A percentile compares a stretch with the other conserved stretches of the same genome.
phyloP scores from a whole-genome alignment of 2,329 filamentous ascomycete genomes.

The Ceratocystis papillata region DNA sequence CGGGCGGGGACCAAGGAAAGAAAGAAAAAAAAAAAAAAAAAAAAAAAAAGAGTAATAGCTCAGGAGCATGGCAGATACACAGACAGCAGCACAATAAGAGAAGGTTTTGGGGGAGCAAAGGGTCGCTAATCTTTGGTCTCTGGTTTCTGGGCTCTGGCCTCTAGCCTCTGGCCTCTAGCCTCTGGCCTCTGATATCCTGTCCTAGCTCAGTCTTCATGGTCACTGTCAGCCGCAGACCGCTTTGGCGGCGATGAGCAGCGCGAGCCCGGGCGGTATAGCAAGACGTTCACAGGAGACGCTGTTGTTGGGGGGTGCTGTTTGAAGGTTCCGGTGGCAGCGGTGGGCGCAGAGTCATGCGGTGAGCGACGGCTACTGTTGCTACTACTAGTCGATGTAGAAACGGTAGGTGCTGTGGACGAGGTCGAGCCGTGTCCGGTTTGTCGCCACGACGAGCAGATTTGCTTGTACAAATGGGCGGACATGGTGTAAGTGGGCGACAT shows the following conservation, averaged over 20 bases:
- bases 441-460: conserved; percentile 50
- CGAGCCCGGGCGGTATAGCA: conserved; percentile 26
- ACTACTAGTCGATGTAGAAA: conserved; percentile 21
- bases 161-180: background rate
- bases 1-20: too few species aligned
- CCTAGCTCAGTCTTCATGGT: conserved; percentile 26
- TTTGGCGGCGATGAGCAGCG: conserved; percentile 32
- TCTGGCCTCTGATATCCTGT: conserved; percentile 10
- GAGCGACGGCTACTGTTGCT: conserved; percentile 9
- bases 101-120: background rate
- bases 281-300: background rate
- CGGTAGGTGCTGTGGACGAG: conserved; percentile 28
- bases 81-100: background rate
- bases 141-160: background rate
- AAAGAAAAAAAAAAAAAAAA: too few species aligned
- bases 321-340: background rate
- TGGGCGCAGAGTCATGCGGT: background rate
- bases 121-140: too few species aligned
- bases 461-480: conserved; percentile 50
- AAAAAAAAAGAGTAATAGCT: background rate
- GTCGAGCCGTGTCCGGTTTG: conserved; percentile 33
- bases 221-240: conserved; percentile 19
- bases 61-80: background rate
- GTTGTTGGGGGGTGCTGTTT: conserved; percentile 8
- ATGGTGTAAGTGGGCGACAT: conserved; percentile 53